These are phyloP conservation scores for Apiospora arundinis DNA, from an alignment of 2,329 filamentous ascomycete genomes.

Conservation along the genomic window DNA sequence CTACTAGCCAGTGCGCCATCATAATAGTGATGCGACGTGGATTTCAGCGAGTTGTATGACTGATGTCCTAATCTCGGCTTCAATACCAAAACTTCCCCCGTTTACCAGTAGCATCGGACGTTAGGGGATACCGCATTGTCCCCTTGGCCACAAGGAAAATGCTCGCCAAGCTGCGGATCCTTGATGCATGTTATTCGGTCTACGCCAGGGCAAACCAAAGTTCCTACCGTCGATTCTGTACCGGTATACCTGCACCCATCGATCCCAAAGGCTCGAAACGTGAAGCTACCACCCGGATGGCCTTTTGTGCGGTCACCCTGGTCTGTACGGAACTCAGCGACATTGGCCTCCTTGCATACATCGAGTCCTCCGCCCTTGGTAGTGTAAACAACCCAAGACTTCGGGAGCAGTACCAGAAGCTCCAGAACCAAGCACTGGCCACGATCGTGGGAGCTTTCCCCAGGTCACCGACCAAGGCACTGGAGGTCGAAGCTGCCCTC, in stretches of 20 bases:
- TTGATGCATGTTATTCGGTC: background rate
- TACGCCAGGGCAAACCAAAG: background rate
- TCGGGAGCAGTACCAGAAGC: too few relatives aligned
- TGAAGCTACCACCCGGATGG: background rate
- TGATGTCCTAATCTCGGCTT: too few relatives aligned
- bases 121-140: background rate
- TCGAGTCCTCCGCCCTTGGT: conserved; percentile 2
- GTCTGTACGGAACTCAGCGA: background rate
- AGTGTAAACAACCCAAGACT: conserved; percentile 1
- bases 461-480: too few relatives aligned
- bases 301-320: background rate
- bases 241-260: background rate
- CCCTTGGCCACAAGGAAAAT: background rate
- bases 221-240: background rate
- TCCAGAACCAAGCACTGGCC: too few relatives aligned
- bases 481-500: too few relatives aligned
- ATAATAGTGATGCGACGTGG: too few relatives aligned
- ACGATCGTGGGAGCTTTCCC: too few relatives aligned
- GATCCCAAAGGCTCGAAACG: conserved; percentile 4
- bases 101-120: background rate
- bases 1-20: too few relatives aligned
- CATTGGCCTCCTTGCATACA: background rate
- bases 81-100: background rate
- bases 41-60: too few relatives aligned
- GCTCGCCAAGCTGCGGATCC: background rate